Percentiles rank a stretch among this genome's conserved stretches.
Evolutionary conservation across 768 basidiomycete genomes (phyloP).

Genomic region (Rhodocollybia butyracea): DNA sequence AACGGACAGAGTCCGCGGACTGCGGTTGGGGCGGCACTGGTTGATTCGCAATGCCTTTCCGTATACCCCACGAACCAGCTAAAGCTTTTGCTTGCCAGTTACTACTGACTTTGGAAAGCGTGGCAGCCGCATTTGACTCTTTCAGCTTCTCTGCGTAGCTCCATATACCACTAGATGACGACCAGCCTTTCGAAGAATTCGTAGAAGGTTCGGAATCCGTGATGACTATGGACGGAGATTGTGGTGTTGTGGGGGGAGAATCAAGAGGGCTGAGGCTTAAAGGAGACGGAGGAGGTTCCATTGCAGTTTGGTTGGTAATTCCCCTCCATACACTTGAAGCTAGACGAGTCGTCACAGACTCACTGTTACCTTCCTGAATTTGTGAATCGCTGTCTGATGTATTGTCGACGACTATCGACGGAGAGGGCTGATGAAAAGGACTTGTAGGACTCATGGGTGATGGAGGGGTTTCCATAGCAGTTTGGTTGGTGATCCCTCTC

Average conservation of each 20-base stretch:
- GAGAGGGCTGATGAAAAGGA: slow-evolving; percentile 20
- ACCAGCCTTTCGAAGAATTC: slow-evolving; percentile 12
- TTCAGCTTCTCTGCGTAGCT: slow-evolving; percentile 70
- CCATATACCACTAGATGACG: slow-evolving; percentile 47
- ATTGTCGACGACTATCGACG: slow-evolving; percentile 3
- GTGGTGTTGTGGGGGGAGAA: slow-evolving; percentile 19
- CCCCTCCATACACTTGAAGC: slow-evolving; percentile 1
- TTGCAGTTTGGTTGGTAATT: slow-evolving; percentile 12
- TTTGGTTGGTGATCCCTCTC: slow-evolving; percentile 75
- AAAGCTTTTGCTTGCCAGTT: slow-evolving; percentile 72
- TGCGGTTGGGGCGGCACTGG: neutral
- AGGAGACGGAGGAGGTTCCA: slow-evolving; percentile 12
- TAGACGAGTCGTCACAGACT: neutral
- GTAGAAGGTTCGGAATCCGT: slow-evolving; percentile 8
- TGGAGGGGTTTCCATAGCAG: slow-evolving; percentile 64
- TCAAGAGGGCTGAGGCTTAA: slow-evolving; percentile 7
- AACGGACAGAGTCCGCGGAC: neutral
- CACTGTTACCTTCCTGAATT: neutral
- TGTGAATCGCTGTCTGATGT: neutral
- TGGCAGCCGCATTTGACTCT: slow-evolving; percentile 69
- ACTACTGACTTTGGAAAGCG: slow-evolving; percentile 68
- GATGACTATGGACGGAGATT: slow-evolving; percentile 13
- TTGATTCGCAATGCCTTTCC: neutral
- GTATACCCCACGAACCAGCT: slow-evolving; percentile 36
- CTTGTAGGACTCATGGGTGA: slow-evolving; percentile 33